Evolutionary conservation across 306 rosid genomes (phyloP).

Genomic region (Inga laurina): DNA sequence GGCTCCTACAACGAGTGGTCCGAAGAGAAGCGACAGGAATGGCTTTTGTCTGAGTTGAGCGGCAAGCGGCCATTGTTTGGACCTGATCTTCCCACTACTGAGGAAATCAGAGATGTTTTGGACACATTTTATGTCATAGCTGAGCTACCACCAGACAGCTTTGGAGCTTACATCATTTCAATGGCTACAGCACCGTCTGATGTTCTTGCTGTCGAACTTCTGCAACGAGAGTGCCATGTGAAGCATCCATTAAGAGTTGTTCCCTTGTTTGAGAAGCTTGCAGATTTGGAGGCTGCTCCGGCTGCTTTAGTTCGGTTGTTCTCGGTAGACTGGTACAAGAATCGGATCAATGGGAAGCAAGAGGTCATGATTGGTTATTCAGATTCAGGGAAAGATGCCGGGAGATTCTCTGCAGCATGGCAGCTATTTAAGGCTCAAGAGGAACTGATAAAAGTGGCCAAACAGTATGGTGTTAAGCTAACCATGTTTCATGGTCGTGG

Average conservation of each 20-base stretch:
- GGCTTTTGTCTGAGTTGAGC: slow-evolving; percentile 85
- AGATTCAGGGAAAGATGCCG: slow-evolving; percentile 98
- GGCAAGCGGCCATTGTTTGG: slow-evolving; percentile 96
- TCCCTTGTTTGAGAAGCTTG: slow-evolving; percentile 94
- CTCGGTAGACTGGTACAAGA: slow-evolving; percentile 83
- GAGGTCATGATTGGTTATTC: slow-evolving; percentile 99
- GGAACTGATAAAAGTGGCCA: slow-evolving; percentile 87
- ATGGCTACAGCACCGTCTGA: slow-evolving; percentile 98
- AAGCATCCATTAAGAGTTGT: slow-evolving; percentile 84
- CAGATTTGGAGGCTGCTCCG: slow-evolving; percentile 92
- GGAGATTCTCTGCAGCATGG: slow-evolving; percentile 97
- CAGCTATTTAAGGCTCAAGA: slow-evolving; percentile 97
- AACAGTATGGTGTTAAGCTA: slow-evolving; percentile 81
- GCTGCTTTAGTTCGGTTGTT: slow-evolving; percentile 90
- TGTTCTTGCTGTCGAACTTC: slow-evolving; percentile 92
- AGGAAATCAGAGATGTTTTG: slow-evolving; percentile 88
- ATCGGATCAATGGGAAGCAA: slow-evolving; percentile 85
- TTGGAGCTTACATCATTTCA: slow-evolving; percentile 96
- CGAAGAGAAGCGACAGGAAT: slow-evolving; percentile 82
- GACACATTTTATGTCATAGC: slow-evolving; percentile 86
- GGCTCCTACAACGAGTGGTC: slow-evolving; percentile 97
- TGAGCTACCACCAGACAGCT: slow-evolving; percentile 88
- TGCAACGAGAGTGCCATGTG: slow-evolving; percentile 88
- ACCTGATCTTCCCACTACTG: slow-evolving; percentile 88
- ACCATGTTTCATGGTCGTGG: slow-evolving; percentile 99